A percentile compares a stretch with the other conserved stretches of the same genome.
Conservation (phyloP, 495 filamentous ascomycete genomes). For the Glonium stellatum region DNA sequence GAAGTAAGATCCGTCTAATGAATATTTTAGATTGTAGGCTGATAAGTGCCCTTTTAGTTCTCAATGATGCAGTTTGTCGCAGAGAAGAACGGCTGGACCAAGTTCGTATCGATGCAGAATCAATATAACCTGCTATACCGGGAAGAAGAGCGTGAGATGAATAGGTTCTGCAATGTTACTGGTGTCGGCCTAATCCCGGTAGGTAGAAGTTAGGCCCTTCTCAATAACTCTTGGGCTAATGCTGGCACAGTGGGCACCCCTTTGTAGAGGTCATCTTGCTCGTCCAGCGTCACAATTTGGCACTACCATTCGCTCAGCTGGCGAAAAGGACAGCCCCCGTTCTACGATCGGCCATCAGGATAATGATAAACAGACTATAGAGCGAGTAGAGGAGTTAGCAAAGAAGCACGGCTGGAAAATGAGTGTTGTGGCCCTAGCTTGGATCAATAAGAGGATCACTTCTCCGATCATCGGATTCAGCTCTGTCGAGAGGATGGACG, state of each 20-base stretch:
- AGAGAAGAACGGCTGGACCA: conserved; percentile 40
- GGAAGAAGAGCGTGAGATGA: conserved; percentile 40
- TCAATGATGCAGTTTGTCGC: conserved; percentile 34
- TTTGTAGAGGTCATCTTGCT: conserved; percentile 36
- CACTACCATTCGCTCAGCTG: conserved; percentile 26
- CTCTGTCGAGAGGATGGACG: conserved; percentile 25
- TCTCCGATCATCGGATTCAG: conserved; percentile 39
- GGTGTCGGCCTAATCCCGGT: conserved; percentile 36
- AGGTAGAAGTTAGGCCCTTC: neutral
- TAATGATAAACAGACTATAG: conserved; percentile 32
- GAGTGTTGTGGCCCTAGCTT: conserved; percentile 33
- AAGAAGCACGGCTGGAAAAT: conserved; percentile 39
- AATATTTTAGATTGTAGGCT: too few species aligned
- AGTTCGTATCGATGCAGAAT: conserved; percentile 41
- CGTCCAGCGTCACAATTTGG: conserved; percentile 29
- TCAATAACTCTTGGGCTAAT: neutral
- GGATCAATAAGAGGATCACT: conserved; percentile 35
- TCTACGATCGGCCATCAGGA: conserved; percentile 18
- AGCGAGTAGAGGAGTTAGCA: conserved; percentile 36
- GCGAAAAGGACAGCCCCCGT: conserved; percentile 21
- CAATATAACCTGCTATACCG: conserved; percentile 38
- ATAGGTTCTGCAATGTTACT: conserved; percentile 34
- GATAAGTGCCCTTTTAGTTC: conserved; percentile 20
- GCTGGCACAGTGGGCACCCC: conserved; percentile 31
- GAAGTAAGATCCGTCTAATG: too few species aligned